Conservation (phyloP, 257 asterid genomes). For the Hygrophila difformis region DNA sequence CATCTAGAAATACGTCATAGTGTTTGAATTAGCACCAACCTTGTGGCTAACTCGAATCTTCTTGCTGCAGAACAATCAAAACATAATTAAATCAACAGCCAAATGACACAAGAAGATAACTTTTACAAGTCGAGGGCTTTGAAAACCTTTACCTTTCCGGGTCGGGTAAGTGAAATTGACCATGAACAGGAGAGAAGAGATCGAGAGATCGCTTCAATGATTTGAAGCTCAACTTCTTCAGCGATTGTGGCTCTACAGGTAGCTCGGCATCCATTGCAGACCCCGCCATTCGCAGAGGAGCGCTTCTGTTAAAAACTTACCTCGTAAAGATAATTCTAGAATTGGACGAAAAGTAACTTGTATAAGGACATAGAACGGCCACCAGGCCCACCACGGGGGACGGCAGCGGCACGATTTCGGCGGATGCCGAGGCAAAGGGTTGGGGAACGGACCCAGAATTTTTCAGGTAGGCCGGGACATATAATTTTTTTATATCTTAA, state of each 20-base stretch:
- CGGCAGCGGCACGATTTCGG: too few species aligned
- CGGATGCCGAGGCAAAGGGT: too few species aligned
- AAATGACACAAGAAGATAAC: too few species aligned
- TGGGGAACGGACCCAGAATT: too few species aligned
- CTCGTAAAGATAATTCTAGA: too few species aligned
- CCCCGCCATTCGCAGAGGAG: slow-evolving; percentile 39
- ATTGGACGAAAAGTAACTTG: too few species aligned
- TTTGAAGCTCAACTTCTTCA: slow-evolving; percentile 81
- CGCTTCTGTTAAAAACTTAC: too few species aligned
- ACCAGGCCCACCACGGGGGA: too few species aligned
- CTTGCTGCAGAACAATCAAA: slow-evolving; percentile 51
- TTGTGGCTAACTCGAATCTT: slow-evolving; percentile 72
- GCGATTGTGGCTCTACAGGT: slow-evolving; percentile 85
- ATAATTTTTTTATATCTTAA: too few species aligned
- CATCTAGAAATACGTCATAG: slow-evolving; percentile 5
- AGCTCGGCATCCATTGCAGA: slow-evolving; percentile 58
- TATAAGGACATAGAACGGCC: too few species aligned
- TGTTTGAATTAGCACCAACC: slow-evolving; percentile 34
- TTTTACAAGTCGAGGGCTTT: slow-evolving; percentile 1
- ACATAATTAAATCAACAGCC: background rate
- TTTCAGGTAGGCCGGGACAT: too few species aligned
- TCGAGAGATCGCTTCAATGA: slow-evolving; percentile 86
- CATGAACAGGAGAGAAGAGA: slow-evolving; percentile 77
- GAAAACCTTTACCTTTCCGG: slow-evolving; percentile 61
- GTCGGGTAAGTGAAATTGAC: slow-evolving; percentile 69